Base-by-base conservation (phyloP, 2,329 filamentous ascomycete genomes). In the Beauveria scarabaeidicola region DNA sequence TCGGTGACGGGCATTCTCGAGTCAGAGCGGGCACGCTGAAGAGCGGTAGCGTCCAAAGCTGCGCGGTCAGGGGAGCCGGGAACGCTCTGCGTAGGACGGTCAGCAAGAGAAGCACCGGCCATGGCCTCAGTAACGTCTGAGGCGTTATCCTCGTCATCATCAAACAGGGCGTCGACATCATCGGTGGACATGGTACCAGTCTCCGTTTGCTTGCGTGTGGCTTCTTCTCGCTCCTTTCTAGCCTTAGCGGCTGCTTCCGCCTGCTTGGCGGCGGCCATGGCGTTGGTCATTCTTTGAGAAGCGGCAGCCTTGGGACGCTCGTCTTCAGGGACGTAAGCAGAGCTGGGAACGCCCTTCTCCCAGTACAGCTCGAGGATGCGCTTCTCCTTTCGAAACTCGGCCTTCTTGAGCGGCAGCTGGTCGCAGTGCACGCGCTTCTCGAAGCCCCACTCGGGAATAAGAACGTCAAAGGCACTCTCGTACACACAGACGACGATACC, bases 341-440 rank as follows among this genome's bases (percentile, higher is more conserved):
- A 97, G 63, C 92, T 97, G 29, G 93, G 91, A 8, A 97, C 91
- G 51, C 94, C 94, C 83, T 97, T 99, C 85, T 99, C 94, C 94
- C 94, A 99, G 81, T 97, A 99, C 17, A 99, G 83, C 76, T 99
- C 94, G 51, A 99, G 81, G 32, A 97, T 85, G 59, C 94, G 86
- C 77, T 92, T 90, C 72, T 96, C 91, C 81, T 97, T 97, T 74
- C 95, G 87, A 76, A 94, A 99, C 72, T 99, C 94, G n/a, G 94
- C 94, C 81, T 99, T 99, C 83, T 97, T 93, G 66, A 99, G 79
- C 32, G 94, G 94, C 71, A 99, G 81, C 78, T 99, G 94, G 70
- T 99, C 94, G 72, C 94, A 99, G 76, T 99, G 94, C 56, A 99
- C 94, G 64, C 94, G 90, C 85, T 99, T 99, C 80, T 99, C 94